Conservation (phyloP, 352 stramenopile species). For the Elongisporangium senticosum region DNA sequence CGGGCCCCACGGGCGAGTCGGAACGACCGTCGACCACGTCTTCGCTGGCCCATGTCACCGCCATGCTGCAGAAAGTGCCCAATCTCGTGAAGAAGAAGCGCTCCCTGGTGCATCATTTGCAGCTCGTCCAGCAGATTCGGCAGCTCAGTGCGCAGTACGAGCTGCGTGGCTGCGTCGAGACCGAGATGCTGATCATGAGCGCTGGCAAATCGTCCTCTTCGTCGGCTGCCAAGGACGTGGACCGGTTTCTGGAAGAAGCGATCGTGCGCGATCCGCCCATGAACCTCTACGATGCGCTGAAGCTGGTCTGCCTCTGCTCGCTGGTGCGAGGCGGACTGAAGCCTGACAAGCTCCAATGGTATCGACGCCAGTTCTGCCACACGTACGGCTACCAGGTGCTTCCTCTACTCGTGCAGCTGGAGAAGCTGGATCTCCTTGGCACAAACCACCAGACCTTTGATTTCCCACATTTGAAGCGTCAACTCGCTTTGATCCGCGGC, state of each 20-base stretch:
- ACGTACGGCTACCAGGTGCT: conserved; percentile 75
- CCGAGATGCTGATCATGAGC: conserved; percentile 78
- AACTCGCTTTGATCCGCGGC: conserved; percentile 31
- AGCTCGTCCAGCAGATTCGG: conserved; percentile 58
- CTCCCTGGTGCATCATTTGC: conserved; percentile 56
- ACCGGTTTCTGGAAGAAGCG: conserved; percentile 63
- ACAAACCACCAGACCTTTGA: conserved; percentile 51
- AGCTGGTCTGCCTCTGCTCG: conserved; percentile 71
- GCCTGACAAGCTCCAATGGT: conserved; percentile 47
- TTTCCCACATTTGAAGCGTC: conserved; percentile 44
- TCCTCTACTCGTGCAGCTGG: conserved; percentile 59
- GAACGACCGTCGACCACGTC: neutral
- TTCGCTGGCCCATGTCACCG: conserved; percentile 36
- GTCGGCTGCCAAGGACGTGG: conserved; percentile 43
- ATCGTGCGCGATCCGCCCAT: conserved; percentile 62
- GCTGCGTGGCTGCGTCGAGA: conserved; percentile 64
- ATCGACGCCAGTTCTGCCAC: conserved; percentile 73
- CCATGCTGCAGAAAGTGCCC: conserved; percentile 55
- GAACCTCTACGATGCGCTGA: conserved; percentile 66
- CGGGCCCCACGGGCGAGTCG: conserved; percentile 11
- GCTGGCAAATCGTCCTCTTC: conserved; percentile 36
- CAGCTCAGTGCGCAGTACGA: conserved; percentile 48
- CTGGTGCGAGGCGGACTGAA: conserved; percentile 66
- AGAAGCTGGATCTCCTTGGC: conserved; percentile 66
- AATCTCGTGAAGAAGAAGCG: conserved; percentile 71